These are phyloP conservation scores for Paecilomyces niveus DNA, from an alignment of 2,329 filamentous ascomycete species.

Conservation along the genomic window DNA sequence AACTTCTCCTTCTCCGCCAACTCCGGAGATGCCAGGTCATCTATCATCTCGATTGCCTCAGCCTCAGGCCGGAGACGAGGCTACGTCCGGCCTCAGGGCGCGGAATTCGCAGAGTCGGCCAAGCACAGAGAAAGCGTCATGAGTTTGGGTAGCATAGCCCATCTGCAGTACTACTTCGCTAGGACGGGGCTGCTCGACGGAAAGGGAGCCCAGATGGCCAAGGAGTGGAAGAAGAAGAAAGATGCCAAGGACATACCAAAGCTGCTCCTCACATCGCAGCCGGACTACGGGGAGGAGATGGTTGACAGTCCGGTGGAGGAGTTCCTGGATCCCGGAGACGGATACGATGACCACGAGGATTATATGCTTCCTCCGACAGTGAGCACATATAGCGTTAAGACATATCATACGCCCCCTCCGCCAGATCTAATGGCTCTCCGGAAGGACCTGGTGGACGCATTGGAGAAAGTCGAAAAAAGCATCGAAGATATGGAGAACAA, in stretches of 20 bases:
- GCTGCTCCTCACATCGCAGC: constrained; percentile 32
- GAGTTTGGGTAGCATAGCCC: constrained; percentile 91
- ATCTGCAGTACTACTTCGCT: constrained; percentile 97
- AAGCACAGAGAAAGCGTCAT: constrained; percentile 88
- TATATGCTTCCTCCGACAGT: constrained; percentile 93
- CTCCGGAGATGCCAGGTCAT: constrained; percentile 36
- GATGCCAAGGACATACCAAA: constrained; percentile 30
- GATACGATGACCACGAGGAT: constrained; percentile 53
- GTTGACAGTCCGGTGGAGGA: constrained; percentile 47
- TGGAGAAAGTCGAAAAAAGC: constrained; percentile 63
- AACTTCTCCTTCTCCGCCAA: constrained; percentile 39
- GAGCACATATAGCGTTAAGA: constrained; percentile 86
- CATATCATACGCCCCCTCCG: constrained; percentile 73
- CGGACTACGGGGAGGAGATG: constrained; percentile 35
- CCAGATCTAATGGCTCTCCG: constrained; percentile 77
- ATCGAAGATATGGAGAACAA: constrained; percentile 44
- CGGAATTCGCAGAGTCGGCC: constrained; percentile 84
- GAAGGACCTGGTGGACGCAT: constrained; percentile 56
- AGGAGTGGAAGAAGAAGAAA: constrained; percentile 55
- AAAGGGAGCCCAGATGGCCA: constrained; percentile 78
- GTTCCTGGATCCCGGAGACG: constrained; percentile 35
- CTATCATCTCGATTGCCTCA: constrained; percentile 21
- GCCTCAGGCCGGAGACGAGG: constrained; percentile 57
- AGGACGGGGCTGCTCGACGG: constrained; percentile 88
- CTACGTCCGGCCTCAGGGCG: constrained; percentile 81